Evolutionary conservation across 495 filamentous ascomycete species (phyloP).

Genomic region (Aspergillus sclerotioniger): DNA sequence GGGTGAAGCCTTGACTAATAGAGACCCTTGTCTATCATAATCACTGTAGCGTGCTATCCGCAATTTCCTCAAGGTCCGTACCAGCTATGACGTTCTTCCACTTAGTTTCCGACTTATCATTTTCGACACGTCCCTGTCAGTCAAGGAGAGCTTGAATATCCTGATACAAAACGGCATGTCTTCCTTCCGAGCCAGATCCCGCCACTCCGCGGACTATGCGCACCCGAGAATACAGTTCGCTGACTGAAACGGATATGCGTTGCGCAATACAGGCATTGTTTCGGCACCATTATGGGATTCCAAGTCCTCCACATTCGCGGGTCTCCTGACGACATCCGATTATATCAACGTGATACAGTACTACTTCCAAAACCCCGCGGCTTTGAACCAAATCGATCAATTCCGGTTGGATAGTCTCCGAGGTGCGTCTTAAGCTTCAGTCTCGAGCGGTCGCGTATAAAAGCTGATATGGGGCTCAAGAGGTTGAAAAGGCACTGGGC

Average conservation of each 20-base stretch:
- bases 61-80: constrained; percentile 94
- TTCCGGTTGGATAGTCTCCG: constrained; percentile 91
- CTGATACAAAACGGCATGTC: constrained; percentile 91
- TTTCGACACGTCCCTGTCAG: constrained; percentile 89
- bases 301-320: constrained; percentile 87
- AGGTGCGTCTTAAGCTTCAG: constrained; percentile 50
- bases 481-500: constrained; percentile 91
- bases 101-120: constrained; percentile 95
- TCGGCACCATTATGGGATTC: constrained; percentile 98
- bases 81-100: constrained; percentile 97
- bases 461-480: constrained; percentile 53
- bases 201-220: not conserved
- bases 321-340: constrained; percentile 90
- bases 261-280: constrained; percentile 74
- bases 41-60: constrained; percentile 73
- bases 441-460: not conserved
- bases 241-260: constrained; percentile 19
- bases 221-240: constrained; percentile 18
- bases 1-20: constrained; percentile 31
- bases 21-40: constrained; percentile 18
- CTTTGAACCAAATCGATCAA: constrained; percentile 84
- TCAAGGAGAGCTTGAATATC: constrained; percentile 95
- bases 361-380: constrained; percentile 96
- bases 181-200: constrained; percentile 1
- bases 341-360: constrained; percentile 99